phyloP scores from a whole-genome alignment of 495 filamentous ascomycete genomes.

The Talaromyces ruber region DNA sequence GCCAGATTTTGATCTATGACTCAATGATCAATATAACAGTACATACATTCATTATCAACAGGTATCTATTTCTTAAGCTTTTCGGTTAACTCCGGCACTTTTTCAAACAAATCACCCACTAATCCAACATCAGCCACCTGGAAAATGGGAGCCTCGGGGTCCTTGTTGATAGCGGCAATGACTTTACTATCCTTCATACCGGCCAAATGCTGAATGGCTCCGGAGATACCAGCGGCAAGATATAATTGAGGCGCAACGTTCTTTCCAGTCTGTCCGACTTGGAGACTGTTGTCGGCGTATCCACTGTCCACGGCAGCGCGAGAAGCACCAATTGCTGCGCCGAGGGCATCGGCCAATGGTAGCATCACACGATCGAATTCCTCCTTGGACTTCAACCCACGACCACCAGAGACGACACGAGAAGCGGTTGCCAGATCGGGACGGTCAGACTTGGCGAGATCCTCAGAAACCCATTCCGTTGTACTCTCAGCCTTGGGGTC shows the following conservation, averaged over 20 bases:
- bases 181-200: constrained; percentile 99
- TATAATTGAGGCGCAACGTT: constrained; percentile 95
- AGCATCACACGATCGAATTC: constrained; percentile 90
- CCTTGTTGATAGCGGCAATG: constrained; percentile 98
- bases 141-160: constrained; percentile 93
- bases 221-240: constrained; percentile 89
- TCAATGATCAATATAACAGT: background rate
- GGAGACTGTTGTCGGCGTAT: constrained; percentile 98
- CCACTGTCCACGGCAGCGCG: constrained; percentile 94
- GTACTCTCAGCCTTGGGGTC: constrained; percentile 55
- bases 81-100: constrained; percentile 92
- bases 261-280: constrained; percentile 98
- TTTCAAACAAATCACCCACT: constrained; percentile 90
- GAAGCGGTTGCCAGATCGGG: constrained; percentile 88
- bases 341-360: constrained; percentile 82
- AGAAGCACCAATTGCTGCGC: constrained; percentile 89
- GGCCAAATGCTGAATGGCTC: constrained; percentile 95
- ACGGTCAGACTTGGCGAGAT: constrained; percentile 84
- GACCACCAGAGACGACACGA: constrained; percentile 87
- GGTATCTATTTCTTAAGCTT: constrained; percentile 66
- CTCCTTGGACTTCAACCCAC: constrained; percentile 93
- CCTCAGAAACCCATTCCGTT: constrained; percentile 89
- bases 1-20: background rate
- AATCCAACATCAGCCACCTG: constrained; percentile 94
- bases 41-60: constrained; percentile 3